phyloP scores from a whole-genome alignment of 257 asterid species.

The Ballota nigra region DNA sequence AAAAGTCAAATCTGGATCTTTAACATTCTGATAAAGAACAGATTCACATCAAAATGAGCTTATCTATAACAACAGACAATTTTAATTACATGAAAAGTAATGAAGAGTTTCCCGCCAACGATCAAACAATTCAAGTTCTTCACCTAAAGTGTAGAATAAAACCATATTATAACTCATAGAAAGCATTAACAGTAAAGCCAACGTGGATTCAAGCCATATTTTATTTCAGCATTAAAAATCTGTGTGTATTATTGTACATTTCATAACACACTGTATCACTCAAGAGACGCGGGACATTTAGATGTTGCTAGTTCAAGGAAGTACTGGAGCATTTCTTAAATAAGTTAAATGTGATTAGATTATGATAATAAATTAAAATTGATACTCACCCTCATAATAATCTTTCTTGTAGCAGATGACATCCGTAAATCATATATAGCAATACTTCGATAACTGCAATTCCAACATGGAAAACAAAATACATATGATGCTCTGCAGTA shows the following conservation, averaged over 20 bases:
- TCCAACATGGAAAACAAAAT: constrained; percentile 7
- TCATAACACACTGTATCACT: background rate
- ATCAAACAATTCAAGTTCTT: background rate
- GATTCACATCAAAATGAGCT: too few relatives aligned
- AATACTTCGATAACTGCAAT: constrained; percentile 89
- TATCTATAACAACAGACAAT: too few relatives aligned
- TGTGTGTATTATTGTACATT: background rate
- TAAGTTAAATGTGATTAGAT: background rate
- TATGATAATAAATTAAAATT: constrained; percentile 1
- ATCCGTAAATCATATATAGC: constrained; percentile 71
- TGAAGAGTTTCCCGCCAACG: background rate
- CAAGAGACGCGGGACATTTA: background rate
- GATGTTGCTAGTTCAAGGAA: background rate
- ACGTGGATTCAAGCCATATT: background rate
- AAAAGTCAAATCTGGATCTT: too few relatives aligned
- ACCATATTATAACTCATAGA: background rate
- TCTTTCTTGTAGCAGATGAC: constrained; percentile 79
- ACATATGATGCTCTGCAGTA: too few relatives aligned
- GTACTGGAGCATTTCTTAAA: background rate
- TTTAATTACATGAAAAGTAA: background rate
- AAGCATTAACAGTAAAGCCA: background rate
- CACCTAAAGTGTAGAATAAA: background rate
- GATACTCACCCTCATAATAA: constrained; percentile 69
- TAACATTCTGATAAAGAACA: too few relatives aligned
- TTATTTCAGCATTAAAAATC: background rate